Evolutionary conservation across 495 filamentous ascomycete genomes (phyloP).

Genomic region (Opeltia flavorubescens): DNA sequence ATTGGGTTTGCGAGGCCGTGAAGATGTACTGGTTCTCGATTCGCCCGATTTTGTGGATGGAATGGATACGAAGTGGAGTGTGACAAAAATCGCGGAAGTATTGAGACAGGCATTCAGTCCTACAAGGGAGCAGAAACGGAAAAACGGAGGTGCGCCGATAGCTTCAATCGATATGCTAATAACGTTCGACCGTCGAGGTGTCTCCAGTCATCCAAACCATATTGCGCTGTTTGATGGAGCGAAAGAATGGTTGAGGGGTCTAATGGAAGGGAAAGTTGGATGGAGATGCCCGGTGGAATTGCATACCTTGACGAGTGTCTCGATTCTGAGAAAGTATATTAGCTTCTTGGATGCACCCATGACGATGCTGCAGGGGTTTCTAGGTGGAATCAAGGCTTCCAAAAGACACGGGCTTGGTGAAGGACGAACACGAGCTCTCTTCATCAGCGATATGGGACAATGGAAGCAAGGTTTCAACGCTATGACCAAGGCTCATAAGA

Average conservation of each 20-base stretch:
- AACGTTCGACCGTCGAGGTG: conserved; percentile 70
- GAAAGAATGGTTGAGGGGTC: conserved; percentile 45
- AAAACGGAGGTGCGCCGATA: conserved; percentile 26
- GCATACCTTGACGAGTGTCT: conserved; percentile 65
- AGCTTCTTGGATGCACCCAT: conserved; percentile 57
- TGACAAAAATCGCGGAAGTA: conserved; percentile 50
- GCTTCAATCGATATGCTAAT: conserved; percentile 67
- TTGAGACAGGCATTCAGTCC: conserved; percentile 32
- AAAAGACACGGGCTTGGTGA: conserved; percentile 14
- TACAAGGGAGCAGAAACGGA: not conserved
- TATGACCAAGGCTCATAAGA: conserved; percentile 78
- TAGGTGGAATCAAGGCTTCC: conserved; percentile 23
- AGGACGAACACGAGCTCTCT: conserved; percentile 35
- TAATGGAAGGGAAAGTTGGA: conserved; percentile 48
- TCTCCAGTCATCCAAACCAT: conserved; percentile 86
- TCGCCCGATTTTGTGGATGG: conserved; percentile 70
- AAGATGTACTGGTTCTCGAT: conserved; percentile 73
- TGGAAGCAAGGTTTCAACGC: conserved; percentile 61
- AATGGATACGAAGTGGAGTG: conserved; percentile 63
- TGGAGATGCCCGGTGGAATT: conserved; percentile 63
- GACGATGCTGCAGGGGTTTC: conserved; percentile 39
- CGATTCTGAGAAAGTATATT: conserved; percentile 63
- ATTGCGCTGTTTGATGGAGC: conserved; percentile 75
- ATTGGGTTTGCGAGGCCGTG: conserved; percentile 56
- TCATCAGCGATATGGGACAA: conserved; percentile 47